Base-by-base conservation (phyloP, 1,284 basidiomycete species). In the Pseudozyma pruni region DNA sequence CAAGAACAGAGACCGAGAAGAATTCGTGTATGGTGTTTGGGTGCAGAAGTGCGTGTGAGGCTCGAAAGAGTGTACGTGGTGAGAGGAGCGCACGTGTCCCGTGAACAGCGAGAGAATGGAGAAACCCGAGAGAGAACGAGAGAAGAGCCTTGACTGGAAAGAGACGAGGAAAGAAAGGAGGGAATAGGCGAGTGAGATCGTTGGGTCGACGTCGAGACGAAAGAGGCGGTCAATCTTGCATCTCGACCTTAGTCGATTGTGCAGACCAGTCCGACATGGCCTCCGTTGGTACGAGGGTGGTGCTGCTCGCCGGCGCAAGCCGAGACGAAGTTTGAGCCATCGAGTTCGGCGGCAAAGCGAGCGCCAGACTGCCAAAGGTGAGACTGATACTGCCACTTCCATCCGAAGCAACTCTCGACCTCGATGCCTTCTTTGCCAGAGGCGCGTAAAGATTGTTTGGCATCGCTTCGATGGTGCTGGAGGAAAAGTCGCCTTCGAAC, bases 401-500 rank as follows among this genome's bases (percentile, higher is more conserved):
- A 16, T 48, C 40, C 23, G 54, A 42, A 4, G 47, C 55, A 38
- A 55, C 40, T 10, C 54, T 35, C 25, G 42, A 58, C 16, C 55
- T 25, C 16, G 48, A 25, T 1, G 38, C 25, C 33, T 48, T 53
- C 11, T 17, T 27, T 23, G 50, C 39, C 14, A 53, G 20, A 5
- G 57, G 57, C 14, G 57, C 57, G 23, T 22, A 39, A 1, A 49
- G 48, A 3, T 48, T 44, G 33, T 52, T 52, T 17, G 50, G 44
- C 39, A 53, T 38, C 3, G 23, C 46, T 2, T 41, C 46, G 44
- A 49, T 13, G 34, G 40, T 29, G 20, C 37, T 27, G n/a, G 51
- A 52, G 1, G 49, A 53, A 7, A 53, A 33, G 17, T 66, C 50
- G 56, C 55, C 59, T 43, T 66, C 50, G 22, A 45, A 54, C 22